phyloP scores from a whole-genome alignment of 208 protist genomes.

The Leishmania tarentolae region DNA sequence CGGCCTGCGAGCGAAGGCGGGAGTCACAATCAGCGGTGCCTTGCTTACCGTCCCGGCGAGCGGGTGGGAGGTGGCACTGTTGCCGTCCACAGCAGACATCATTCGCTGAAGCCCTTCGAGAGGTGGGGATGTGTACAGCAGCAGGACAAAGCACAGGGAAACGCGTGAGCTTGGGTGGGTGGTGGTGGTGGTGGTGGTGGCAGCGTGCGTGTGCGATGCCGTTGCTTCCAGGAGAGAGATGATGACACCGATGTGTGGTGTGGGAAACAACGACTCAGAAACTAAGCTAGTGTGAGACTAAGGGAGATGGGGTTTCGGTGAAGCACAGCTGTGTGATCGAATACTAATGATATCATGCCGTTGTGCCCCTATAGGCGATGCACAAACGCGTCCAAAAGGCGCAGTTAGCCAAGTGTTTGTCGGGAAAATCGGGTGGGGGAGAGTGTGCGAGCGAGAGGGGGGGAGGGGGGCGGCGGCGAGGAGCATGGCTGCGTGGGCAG shows the following conservation, averaged over 20 bases:
- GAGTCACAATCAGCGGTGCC: constrained; percentile 60
- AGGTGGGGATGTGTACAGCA: background rate
- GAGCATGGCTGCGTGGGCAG: no score
- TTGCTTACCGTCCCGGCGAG: constrained; percentile 73
- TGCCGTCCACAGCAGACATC: constrained; percentile 4
- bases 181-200: background rate
- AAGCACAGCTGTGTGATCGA: background rate
- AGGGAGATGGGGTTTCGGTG: background rate
- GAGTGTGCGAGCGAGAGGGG: no score
- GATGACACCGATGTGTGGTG: background rate
- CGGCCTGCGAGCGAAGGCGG: constrained; percentile 50
- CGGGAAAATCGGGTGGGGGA: no score
- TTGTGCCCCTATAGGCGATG: no score
- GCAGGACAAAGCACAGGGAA: background rate
- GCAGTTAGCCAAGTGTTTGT: no score
- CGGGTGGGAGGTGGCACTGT: constrained; percentile 27
- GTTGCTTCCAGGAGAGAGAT: background rate
- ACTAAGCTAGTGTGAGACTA: background rate
- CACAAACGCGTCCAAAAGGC: no score
- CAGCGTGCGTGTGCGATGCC: background rate
- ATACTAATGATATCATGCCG: background rate
- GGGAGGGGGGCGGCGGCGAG: no score
- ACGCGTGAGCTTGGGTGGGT: no score
- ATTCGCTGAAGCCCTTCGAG: background rate
- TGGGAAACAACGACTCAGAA: background rate